Percentiles rank a stretch among this genome's conserved stretches.
These are phyloP conservation scores for Corylus heterophylla DNA, from an alignment of 306 rosid genomes.

Conservation along the genomic window DNA sequence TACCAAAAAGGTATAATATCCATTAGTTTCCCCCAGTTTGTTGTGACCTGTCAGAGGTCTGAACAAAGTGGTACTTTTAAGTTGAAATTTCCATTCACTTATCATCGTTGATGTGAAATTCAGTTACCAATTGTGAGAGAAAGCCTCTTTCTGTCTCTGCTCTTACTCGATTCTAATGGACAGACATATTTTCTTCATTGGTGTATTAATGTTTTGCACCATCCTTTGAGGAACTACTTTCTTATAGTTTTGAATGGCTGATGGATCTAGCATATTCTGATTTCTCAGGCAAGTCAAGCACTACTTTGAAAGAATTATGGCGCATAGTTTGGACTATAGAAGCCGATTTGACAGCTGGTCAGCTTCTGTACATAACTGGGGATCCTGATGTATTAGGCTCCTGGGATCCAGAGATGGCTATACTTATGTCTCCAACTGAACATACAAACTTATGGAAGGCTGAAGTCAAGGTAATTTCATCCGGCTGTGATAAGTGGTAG, in stretches of 20 bases:
- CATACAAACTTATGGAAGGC: slow-evolving; percentile 81
- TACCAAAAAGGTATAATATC: neutral
- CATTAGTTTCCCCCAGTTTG: neutral
- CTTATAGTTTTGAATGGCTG: slow-evolving; percentile 39
- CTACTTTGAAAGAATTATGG: slow-evolving; percentile 52
- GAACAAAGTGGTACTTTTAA: neutral
- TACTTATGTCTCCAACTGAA: slow-evolving; percentile 69
- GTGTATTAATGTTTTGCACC: slow-evolving; percentile 7
- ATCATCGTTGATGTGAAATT: neutral
- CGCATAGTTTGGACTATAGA: slow-evolving; percentile 72
- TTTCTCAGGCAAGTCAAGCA: slow-evolving; percentile 58
- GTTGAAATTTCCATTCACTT: neutral
- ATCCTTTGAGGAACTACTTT: slow-evolving; percentile 22
- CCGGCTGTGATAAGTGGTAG: slow-evolving; percentile 2
- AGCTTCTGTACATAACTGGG: slow-evolving; percentile 82
- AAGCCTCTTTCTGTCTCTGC: neutral
- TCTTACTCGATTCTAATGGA: neutral
- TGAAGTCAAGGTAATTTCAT: slow-evolving; percentile 62
- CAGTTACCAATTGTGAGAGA: neutral
- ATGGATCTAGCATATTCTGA: slow-evolving; percentile 36
- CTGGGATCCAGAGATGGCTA: slow-evolving; percentile 84
- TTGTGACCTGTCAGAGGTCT: neutral
- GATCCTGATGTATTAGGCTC: slow-evolving; percentile 77
- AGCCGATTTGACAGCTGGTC: slow-evolving; percentile 77
- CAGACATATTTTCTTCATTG: neutral